Evolutionary conservation across 768 basidiomycete species (phyloP).

Genomic region (Calocybe cyanea): DNA sequence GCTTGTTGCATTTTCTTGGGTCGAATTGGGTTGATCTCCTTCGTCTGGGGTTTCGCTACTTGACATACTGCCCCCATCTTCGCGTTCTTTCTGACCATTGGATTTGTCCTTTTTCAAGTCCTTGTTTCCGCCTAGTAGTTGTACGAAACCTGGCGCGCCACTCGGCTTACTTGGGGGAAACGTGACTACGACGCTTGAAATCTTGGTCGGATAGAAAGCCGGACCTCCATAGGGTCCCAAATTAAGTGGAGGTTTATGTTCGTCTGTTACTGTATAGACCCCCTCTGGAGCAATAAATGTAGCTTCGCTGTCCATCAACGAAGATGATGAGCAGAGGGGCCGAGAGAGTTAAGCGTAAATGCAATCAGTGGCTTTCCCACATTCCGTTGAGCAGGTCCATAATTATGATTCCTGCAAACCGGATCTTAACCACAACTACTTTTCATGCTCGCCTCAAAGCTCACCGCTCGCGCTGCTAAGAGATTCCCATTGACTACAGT

Average conservation of each 20-base stretch:
- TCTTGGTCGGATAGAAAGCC: constrained; percentile 51
- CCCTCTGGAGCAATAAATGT: constrained; percentile 89
- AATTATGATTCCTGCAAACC: constrained; percentile 21
- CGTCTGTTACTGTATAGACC: constrained; percentile 85
- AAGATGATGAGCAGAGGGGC: constrained; percentile 1
- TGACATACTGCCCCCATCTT: constrained; percentile 74
- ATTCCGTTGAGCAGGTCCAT: constrained; percentile 16
- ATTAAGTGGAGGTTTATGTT: constrained; percentile 62
- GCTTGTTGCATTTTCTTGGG: constrained; percentile 35
- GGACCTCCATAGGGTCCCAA: constrained; percentile 35
- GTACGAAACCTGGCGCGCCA: constrained; percentile 59
- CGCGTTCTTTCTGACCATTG: constrained; percentile 40
- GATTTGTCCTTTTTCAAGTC: constrained; percentile 57
- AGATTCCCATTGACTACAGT: constrained; percentile 17
- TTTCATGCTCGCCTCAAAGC: constrained; percentile 35
- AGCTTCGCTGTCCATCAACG: constrained; percentile 71
- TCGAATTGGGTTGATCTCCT: constrained; percentile 32
- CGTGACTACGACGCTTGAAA: constrained; percentile 59
- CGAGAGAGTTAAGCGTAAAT: constrained; percentile 6
- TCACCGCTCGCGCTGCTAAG: constrained; percentile 21
- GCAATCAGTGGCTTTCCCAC: neutral
- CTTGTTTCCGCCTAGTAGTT: constrained; percentile 65
- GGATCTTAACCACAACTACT: constrained; percentile 40
- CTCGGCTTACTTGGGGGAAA: constrained; percentile 57
- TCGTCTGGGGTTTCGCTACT: constrained; percentile 80